Evolutionary conservation across 1,139 yeast species (phyloP), one percentile per base, ranked within the genome.

Genomic region (Saccharomyces hybrid): DNA sequence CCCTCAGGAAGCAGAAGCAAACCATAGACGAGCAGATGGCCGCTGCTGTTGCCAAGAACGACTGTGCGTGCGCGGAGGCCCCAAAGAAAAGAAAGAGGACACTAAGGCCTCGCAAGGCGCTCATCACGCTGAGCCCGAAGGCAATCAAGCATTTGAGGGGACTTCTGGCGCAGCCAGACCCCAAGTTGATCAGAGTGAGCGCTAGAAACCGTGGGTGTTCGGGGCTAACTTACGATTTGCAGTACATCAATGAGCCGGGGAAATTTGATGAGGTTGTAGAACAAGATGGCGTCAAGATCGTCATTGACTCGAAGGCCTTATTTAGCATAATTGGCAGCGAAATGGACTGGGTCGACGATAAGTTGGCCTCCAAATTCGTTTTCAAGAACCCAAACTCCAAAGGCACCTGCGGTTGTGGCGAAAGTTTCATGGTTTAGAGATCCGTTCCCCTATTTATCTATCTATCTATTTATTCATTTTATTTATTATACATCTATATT

Each of bases 361-460:
- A 89, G 71, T 76, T 93, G 60, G 82, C 91, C 41, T 84, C 95
- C 16, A 81, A 95, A 67, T 93, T 93, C 70, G 89, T 93, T 42
- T 93, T 93, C 76, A 84, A 80, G 72, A 93, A 93, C 71, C 99
- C 99, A 58, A 93, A 93, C 72, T 86, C 96, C 50, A 93, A 91
- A 75, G 98, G 98, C 34, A 88, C 96, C 54, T 93, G 99, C 73
- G 99, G 99, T 16, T 93, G 99, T 72, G 99, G 98, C 55, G 99
- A 93, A 74, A 88, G 97, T 5, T 93, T 93, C 71, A 46, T 26
- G 48, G 29, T 24, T 24, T 46, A 46, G 11, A 44, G n/a, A 12
- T 9, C 29, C 26, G 26, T n/a, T 7, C 29, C n/a, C 11, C 52
- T 48, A 51, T 48, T 54, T 53, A 48, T 42, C 34, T 49, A 48